A percentile compares a stretch with the other conserved stretches of the same genome.
Evolutionary conservation across 257 asterid species (phyloP).

Genomic region (Phtheirospermum japonicum): DNA sequence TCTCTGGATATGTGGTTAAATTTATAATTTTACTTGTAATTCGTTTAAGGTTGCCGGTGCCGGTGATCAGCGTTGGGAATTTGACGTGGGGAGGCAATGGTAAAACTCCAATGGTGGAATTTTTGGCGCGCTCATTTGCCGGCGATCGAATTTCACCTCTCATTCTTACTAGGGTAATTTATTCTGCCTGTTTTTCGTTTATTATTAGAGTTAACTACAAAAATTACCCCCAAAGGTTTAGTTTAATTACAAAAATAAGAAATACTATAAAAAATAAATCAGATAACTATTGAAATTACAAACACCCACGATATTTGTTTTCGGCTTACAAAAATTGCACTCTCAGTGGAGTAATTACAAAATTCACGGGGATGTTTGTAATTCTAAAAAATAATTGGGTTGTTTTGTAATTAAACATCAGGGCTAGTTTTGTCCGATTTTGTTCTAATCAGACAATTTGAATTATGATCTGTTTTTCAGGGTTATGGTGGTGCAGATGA

Average conservation of each 20-base stretch:
- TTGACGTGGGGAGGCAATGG: slow-evolving; percentile 99
- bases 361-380: neutral
- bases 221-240: neutral
- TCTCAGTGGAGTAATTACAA: neutral
- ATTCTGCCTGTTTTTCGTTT: slow-evolving; percentile 3
- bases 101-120: slow-evolving; percentile 97
- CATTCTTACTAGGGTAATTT: slow-evolving; percentile 75
- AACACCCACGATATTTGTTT: too few species aligned
- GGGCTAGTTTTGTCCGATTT: neutral
- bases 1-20: neutral
- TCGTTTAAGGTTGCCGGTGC: slow-evolving; percentile 66
- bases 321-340: too few species aligned
- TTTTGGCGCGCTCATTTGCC: slow-evolving; percentile 60
- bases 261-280: neutral
- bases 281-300: neutral
- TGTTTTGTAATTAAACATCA: neutral
- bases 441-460: neutral
- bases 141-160: slow-evolving; percentile 63
- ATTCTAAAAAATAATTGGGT: neutral
- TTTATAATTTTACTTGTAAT: neutral
- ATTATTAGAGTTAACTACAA: neutral
- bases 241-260: too few species aligned
- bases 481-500: slow-evolving; percentile 96
- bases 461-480: slow-evolving; percentile 34
- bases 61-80: slow-evolving; percentile 92